Evolutionary conservation across 192 early-diverging fungal genomes (phyloP), one percentile per base, ranked within the genome.

Genomic region (Linnemannia exigua): DNA sequence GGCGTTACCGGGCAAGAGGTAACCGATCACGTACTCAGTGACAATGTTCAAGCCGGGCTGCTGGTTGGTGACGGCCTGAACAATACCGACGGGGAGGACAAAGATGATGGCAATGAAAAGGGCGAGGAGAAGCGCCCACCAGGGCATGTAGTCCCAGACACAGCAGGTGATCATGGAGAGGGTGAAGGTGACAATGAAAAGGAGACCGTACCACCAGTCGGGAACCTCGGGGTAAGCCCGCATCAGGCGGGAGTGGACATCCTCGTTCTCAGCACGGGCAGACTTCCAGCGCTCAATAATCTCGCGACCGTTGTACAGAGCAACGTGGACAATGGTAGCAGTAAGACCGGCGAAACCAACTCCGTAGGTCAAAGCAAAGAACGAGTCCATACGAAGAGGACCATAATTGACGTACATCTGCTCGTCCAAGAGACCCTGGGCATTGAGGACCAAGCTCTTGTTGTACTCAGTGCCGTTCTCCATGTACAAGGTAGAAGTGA

Each of bases 211-310:
- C 91, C 90, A 90, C 80, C 79, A 87, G 54, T 88, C 70, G 17
- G 92, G 92, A 5, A 92, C 90, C 44, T 92, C 91, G 33, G 79
- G 70, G 76, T 92, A 92, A 2, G 86, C 84, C 20, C 88, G 88
- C 95, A 96, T 96, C 25, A 95, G 74, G 69, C 90, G 87, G 67
- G 82, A 87, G 87, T 96, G 94, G 20, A 76, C 77, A 8, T 79
- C 77, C 12, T 79, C 75, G 58, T 66, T 46, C n/a, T 72, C 75
- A 2, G 20, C 15, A n/a, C 68, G 72, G 41, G 83, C 52, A 11
- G 48, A 72, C 46, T 70, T 79, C 72, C 87, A 87, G 66, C 90
- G 89, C 38, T 69, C 46, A 35, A 79, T 61, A 51, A 94, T 89
- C 69, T 94, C 87, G 47, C 75, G 72, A 28, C 94, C 91, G 63